A percentile compares a stretch with the other conserved stretches of the same genome.
Conservation (phyloP, 331 rosid genomes). For the Erythrophleum ivorense region DNA sequence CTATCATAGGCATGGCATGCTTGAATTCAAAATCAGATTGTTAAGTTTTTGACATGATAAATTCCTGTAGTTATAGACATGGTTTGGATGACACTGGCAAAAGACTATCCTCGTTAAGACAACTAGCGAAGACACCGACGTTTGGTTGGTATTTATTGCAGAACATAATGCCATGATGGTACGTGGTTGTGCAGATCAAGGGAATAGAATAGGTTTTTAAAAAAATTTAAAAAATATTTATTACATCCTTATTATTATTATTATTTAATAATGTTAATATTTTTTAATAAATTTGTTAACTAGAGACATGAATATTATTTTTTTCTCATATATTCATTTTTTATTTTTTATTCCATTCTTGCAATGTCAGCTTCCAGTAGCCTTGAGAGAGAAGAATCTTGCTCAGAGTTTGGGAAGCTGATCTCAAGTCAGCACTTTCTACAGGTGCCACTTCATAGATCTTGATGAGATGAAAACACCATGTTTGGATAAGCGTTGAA, state of each 20-base stretch:
- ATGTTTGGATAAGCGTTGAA: no score
- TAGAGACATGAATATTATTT: no score
- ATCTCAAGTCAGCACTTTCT: conserved; percentile 29
- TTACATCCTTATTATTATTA: no score
- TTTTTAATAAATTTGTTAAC: no score
- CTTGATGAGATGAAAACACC: conserved; percentile 34
- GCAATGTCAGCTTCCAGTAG: conserved; percentile 65
- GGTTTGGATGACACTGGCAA: neutral
- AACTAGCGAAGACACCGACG: conserved; percentile 80
- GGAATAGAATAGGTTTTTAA: no score
- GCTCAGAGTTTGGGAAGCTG: conserved; percentile 73
- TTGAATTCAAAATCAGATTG: conserved; percentile 21
- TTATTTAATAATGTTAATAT: no score
- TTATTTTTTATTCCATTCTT: conserved; percentile 16
- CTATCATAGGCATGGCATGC: conserved; percentile 3
- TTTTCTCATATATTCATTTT: no score
- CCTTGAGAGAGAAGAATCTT: conserved; percentile 68
- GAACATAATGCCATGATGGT: conserved; percentile 46
- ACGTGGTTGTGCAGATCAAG: no score
- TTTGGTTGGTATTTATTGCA: conserved; percentile 70
- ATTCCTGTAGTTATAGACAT: conserved; percentile 26
- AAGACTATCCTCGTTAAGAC: conserved; percentile 74
- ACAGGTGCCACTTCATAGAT: conserved; percentile 47
- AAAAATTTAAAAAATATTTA: no score
- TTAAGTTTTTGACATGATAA: conserved; percentile 29